Evolutionary conservation across 305 asterid species (phyloP).

Genomic region (Solanum hybrid): DNA sequence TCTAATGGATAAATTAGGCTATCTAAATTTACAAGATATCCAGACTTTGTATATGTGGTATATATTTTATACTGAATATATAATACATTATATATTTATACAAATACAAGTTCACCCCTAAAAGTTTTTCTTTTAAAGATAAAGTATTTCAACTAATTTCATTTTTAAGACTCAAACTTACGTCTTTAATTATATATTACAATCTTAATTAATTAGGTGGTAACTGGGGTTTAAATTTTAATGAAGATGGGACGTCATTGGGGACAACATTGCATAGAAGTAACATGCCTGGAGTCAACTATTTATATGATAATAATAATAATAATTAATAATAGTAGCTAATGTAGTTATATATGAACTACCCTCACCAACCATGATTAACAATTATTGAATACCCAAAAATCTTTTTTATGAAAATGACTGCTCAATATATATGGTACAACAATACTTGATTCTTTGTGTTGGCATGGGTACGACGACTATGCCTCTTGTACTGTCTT

Average conservation of each 20-base stretch:
- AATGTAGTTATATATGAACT: neutral
- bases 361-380: neutral
- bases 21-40: neutral
- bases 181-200: neutral
- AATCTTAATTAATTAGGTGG: neutral
- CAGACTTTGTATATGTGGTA: neutral
- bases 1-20: neutral
- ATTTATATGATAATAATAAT: neutral
- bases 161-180: neutral
- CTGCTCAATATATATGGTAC: neutral
- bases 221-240: neutral
- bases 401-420: neutral
- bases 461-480: neutral
- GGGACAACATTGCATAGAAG: neutral
- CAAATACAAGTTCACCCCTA: neutral
- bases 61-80: neutral
- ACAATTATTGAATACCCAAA: neutral
- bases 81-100: too few relatives aligned
- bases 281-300: conserved; percentile 18
- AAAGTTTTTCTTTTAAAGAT: too few relatives aligned
- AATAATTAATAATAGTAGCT: too few relatives aligned
- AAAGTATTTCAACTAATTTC: too few relatives aligned
- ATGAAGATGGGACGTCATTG: neutral
- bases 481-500: conserved; percentile 1
- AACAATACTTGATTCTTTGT: neutral